phyloP scores from a whole-genome alignment of 225 moss, liverwort and hornwort genomes.

The Asterella californica region DNA sequence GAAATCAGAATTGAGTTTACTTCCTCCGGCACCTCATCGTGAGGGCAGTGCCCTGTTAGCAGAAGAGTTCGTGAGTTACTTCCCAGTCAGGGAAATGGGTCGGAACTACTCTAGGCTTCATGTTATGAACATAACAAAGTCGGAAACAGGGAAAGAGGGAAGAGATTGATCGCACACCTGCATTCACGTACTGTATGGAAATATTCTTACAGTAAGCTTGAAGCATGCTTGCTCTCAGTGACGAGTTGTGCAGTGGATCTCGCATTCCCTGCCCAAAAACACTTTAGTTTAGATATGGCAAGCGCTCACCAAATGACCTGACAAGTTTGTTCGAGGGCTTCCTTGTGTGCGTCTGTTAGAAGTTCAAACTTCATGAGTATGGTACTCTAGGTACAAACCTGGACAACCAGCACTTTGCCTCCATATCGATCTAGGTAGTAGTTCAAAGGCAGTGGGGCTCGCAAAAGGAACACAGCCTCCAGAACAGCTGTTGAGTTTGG shows the following conservation, averaged over 20 bases:
- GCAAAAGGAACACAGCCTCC: slow-evolving; percentile 80
- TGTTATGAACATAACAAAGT: background rate
- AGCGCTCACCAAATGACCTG: background rate
- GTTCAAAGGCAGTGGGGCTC: slow-evolving; percentile 81
- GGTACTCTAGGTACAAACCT: slow-evolving; percentile 40
- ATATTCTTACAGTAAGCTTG: slow-evolving; percentile 84
- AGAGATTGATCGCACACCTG: slow-evolving; percentile 44
- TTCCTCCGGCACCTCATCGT: slow-evolving; percentile 93
- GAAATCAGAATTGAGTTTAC: slow-evolving; percentile 52
- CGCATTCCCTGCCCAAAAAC: slow-evolving; percentile 57
- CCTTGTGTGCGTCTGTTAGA: background rate
- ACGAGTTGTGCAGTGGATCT: slow-evolving; percentile 79
- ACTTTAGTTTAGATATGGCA: slow-evolving; percentile 4
- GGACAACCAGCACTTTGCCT: slow-evolving; percentile 70
- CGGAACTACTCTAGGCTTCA: background rate
- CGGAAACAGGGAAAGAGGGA: background rate
- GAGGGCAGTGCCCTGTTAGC: slow-evolving; percentile 81
- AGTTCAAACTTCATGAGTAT: background rate
- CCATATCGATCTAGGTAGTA: slow-evolving; percentile 76
- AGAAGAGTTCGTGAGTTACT: background rate
- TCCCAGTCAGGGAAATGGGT: background rate
- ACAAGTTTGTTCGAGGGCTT: background rate
- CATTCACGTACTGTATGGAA: slow-evolving; percentile 73
- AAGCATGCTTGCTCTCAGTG: slow-evolving; percentile 74
- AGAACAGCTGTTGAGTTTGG: slow-evolving; percentile 81